A percentile compares a stretch with the other conserved stretches of the same genome.
phyloP scores from a whole-genome alignment of 2,329 filamentous ascomycete genomes.

The Neonectria punicea region DNA sequence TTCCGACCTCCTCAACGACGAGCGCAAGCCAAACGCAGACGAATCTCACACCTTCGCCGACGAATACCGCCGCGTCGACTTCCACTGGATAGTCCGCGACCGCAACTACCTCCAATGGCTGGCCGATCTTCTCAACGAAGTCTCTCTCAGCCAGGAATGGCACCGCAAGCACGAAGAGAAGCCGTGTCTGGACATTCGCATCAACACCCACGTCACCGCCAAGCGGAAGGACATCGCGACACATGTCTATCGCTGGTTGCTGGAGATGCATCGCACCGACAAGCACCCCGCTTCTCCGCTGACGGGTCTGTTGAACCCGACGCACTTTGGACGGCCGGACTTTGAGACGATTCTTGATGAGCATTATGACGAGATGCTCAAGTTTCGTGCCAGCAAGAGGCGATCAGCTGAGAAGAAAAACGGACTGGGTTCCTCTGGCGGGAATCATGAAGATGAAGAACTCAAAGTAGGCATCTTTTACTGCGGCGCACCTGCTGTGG shows the following conservation, averaged over 20 bases:
- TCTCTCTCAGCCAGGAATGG: slow-evolving; percentile 52
- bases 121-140: slow-evolving; percentile 64
- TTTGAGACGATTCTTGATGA: slow-evolving; percentile 62
- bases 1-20: slow-evolving; percentile 20
- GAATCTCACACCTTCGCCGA: slow-evolving; percentile 44
- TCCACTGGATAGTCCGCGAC: slow-evolving; percentile 70
- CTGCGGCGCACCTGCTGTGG: slow-evolving; percentile 66
- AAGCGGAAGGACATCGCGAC: slow-evolving; percentile 63
- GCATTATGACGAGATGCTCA: slow-evolving; percentile 64
- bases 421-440: neutral
- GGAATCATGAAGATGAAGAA: slow-evolving; percentile 42
- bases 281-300: slow-evolving; percentile 62
- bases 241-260: slow-evolving; percentile 65
- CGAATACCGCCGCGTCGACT: slow-evolving; percentile 63
- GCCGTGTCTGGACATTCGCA: slow-evolving; percentile 61
- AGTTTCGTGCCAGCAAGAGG: slow-evolving; percentile 43
- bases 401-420: slow-evolving; percentile 4
- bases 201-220: slow-evolving; percentile 67
- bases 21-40: slow-evolving; percentile 29
- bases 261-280: slow-evolving; percentile 65
- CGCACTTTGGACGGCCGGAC: slow-evolving; percentile 65
- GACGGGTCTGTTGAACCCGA: slow-evolving; percentile 64
- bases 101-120: slow-evolving; percentile 67
- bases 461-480: slow-evolving; percentile 66
- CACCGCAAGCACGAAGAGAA: slow-evolving; percentile 50